Evolutionary conservation across 345 rosid species (phyloP).

Genomic region (Leavenworthia alabamica): DNA sequence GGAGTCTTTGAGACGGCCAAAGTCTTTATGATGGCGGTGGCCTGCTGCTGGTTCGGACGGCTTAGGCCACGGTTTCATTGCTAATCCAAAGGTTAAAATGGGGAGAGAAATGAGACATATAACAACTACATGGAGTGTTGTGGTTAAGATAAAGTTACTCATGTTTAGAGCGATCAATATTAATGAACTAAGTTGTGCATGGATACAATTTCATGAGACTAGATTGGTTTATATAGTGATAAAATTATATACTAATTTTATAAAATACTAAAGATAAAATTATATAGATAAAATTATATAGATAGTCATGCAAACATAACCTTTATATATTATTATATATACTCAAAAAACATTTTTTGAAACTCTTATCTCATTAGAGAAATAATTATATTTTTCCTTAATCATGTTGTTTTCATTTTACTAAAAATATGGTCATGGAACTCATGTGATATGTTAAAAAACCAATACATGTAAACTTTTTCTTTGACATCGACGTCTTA

Average conservation of each 20-base stretch:
- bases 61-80: neutral
- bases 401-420: constrained; percentile 11
- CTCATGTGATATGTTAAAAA: neutral
- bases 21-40: neutral
- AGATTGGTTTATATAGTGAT: neutral
- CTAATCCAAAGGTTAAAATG: neutral
- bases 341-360: neutral
- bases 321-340: neutral
- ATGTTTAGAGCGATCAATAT: neutral
- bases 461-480: neutral
- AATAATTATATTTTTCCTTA: neutral
- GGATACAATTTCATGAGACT: neutral
- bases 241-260: neutral
- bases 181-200: neutral
- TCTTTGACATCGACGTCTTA: neutral
- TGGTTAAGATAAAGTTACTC: neutral
- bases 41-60: neutral
- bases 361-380: neutral
- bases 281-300: neutral
- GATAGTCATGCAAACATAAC: neutral
- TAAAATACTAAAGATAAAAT: neutral
- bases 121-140: neutral
- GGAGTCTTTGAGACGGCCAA: neutral
- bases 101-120: neutral
- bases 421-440: constrained; percentile 4